Evolutionary conservation across 1,284 basidiomycete genomes (phyloP).

Genomic region (Kwoniella shivajii): DNA sequence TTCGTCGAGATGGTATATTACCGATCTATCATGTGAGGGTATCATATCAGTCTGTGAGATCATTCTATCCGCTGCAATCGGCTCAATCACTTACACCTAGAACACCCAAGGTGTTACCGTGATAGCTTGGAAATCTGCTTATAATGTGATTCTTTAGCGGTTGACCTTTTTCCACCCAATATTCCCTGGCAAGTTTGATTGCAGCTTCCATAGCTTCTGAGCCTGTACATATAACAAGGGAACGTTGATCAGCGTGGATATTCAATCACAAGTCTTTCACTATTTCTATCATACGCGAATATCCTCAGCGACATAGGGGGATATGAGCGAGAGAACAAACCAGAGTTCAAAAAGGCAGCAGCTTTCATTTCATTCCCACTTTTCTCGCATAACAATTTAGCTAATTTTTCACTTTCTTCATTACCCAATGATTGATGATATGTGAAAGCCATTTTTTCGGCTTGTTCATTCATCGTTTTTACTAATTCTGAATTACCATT

Average conservation of each 20-base stretch:
- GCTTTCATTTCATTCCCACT: constrained; percentile 29
- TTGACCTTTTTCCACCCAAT: constrained; percentile 65
- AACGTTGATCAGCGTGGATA: not conserved
- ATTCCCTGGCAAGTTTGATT: constrained; percentile 42
- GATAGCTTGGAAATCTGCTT: constrained; percentile 74
- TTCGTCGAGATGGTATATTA: constrained; percentile 26
- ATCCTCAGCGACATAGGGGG: not conserved
- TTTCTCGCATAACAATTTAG: constrained; percentile 22
- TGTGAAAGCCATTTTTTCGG: constrained; percentile 28
- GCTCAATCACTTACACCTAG: constrained; percentile 26
- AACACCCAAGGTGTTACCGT: constrained; percentile 73
- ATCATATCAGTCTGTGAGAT: not conserved
- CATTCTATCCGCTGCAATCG: not conserved
- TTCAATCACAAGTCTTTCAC: not conserved
- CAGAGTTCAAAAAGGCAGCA: constrained; percentile 36
- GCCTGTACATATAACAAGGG: constrained; percentile 17
- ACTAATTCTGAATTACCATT: constrained; percentile 64
- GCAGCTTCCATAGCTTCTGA: constrained; percentile 41
- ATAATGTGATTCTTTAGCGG: constrained; percentile 73
- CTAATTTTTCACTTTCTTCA: constrained; percentile 28
- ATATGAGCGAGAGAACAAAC: constrained; percentile 10
- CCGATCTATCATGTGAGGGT: constrained; percentile 19
- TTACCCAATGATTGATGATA: constrained; percentile 31
- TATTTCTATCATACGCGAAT: not conserved
- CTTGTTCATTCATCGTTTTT: constrained; percentile 29